Percentiles rank a stretch among this genome's conserved stretches.
These are phyloP conservation scores for Cercospora sesami DNA, from an alignment of 2,329 filamentous ascomycete genomes.

Conservation along the genomic window DNA sequence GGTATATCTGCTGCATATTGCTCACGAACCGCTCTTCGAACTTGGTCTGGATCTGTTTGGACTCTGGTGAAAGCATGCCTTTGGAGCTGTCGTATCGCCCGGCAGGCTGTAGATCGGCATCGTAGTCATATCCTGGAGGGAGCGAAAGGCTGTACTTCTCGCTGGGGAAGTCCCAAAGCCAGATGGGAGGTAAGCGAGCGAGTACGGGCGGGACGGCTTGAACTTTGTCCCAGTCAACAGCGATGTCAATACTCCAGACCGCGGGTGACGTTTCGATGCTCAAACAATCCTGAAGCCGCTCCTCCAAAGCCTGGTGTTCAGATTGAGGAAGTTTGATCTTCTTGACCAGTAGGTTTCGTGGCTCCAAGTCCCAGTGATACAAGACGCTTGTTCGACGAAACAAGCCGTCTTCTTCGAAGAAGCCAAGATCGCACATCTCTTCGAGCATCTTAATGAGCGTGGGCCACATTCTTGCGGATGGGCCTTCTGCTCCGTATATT, in stretches of 20 bases:
- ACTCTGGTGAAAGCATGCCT: neutral
- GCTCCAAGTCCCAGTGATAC: neutral
- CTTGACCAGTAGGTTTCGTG: neutral
- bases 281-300: neutral
- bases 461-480: too few species aligned
- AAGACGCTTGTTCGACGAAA: neutral
- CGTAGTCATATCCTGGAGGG: neutral
- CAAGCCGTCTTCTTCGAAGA: neutral
- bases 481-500: too few species aligned
- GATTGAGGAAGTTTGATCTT: neutral
- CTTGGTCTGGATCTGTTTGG: neutral
- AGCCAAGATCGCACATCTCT: neutral
- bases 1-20: neutral
- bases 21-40: neutral
- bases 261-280: neutral
- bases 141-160: neutral
- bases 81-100: neutral
- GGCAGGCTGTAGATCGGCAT: neutral
- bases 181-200: neutral
- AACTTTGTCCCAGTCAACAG: neutral
- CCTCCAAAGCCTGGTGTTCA: neutral
- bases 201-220: neutral
- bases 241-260: neutral
- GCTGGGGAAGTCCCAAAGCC: neutral
- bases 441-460: too few species aligned